phyloP scores from a whole-genome alignment of 1,139 yeast genomes.

The Saccharomycopsis phalli region DNA sequence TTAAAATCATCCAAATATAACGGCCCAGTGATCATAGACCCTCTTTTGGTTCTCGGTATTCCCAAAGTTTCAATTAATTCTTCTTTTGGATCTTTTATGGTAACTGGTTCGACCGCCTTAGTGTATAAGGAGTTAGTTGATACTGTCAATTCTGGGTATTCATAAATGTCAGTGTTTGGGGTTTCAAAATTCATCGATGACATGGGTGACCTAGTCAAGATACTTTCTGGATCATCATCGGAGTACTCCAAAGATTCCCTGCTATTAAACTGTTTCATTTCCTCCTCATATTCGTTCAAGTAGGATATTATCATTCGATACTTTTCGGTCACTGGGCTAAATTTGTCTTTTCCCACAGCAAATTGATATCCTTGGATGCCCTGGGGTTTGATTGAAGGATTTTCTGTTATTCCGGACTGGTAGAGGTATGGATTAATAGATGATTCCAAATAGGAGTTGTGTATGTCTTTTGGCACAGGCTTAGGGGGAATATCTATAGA shows the following conservation, averaged over 20 bases:
- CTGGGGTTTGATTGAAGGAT: too few species aligned
- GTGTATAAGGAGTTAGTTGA: background rate
- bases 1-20: constrained; percentile 5
- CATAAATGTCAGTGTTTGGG: background rate
- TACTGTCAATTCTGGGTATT: background rate
- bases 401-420: too few species aligned
- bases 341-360: background rate
- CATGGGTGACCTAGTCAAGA: background rate
- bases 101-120: background rate
- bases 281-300: constrained; percentile 10
- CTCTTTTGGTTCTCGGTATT: constrained; percentile 18
- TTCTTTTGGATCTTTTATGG: constrained; percentile 7
- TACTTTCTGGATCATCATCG: background rate
- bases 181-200: background rate
- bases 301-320: constrained; percentile 15
- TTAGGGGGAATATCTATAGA: too few species aligned
- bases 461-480: too few species aligned
- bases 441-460: too few species aligned
- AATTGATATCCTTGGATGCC: too few species aligned
- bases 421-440: too few species aligned
- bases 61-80: constrained; percentile 13
- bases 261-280: background rate
- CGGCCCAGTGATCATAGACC: constrained; percentile 7
- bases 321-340: constrained; percentile 10
- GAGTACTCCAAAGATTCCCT: background rate